These are phyloP conservation scores for Stagonosporopsis cucurbitacearum DNA, from an alignment of 2,329 filamentous ascomycete genomes.

Conservation along the genomic window DNA sequence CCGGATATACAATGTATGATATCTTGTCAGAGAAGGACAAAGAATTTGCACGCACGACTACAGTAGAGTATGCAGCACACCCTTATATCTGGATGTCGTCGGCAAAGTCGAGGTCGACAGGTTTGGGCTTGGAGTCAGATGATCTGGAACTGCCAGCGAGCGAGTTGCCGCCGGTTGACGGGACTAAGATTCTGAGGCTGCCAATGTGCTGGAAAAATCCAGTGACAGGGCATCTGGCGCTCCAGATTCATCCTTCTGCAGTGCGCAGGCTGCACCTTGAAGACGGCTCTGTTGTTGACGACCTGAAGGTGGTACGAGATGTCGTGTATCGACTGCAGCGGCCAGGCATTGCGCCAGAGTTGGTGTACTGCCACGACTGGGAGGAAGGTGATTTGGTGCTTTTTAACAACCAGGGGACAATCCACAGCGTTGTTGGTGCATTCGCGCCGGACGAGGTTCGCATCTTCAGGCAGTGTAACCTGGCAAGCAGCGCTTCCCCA, in stretches of 20 bases:
- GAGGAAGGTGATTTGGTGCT: conserved; percentile 76
- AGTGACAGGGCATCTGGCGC: conserved; percentile 69
- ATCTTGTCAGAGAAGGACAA: conserved; percentile 69
- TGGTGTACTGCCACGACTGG: conserved; percentile 79
- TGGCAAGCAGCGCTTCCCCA: conserved; percentile 69
- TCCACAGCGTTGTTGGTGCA: conserved; percentile 78
- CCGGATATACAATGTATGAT: conserved; percentile 74
- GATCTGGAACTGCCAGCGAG: conserved; percentile 65
- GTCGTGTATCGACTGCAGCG: conserved; percentile 75
- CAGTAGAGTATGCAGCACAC: conserved; percentile 77
- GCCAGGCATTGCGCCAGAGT: conserved; percentile 71
- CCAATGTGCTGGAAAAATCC: conserved; percentile 83
- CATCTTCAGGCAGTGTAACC: conserved; percentile 79
- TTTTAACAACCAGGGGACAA: conserved; percentile 77
- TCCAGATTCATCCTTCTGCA: conserved; percentile 77
- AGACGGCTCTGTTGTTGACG: conserved; percentile 72
- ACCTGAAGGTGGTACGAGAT: conserved; percentile 69
- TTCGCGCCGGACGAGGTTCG: conserved; percentile 76
- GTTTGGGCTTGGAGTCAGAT: conserved; percentile 74
- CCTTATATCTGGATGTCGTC: conserved; percentile 83
- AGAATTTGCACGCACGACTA: conserved; percentile 69
- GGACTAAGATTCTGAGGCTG: conserved; percentile 71
- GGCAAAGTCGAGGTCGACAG: conserved; percentile 70
- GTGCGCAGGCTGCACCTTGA: conserved; percentile 71
- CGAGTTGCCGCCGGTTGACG: conserved; percentile 70